These are phyloP conservation scores for Pseudocercospora fijiensis DNA, from an alignment of 2,329 filamentous ascomycete genomes.

Conservation along the genomic window DNA sequence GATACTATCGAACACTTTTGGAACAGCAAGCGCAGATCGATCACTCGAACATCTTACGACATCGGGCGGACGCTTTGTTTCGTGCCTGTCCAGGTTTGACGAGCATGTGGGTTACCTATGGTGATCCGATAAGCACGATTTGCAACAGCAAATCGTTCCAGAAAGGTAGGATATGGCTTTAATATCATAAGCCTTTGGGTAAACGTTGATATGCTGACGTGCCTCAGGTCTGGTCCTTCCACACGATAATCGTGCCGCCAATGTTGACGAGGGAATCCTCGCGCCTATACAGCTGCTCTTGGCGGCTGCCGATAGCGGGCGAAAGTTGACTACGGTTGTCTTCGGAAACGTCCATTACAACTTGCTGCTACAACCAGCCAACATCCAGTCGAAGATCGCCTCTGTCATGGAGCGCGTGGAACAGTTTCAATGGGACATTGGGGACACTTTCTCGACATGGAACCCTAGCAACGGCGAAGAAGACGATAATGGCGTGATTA, in stretches of 20 bases:
- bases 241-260: not conserved
- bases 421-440: not conserved
- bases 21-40: not conserved
- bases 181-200: no score
- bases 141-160: not conserved
- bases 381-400: not conserved
- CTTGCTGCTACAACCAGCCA: not conserved
- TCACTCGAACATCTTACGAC: not conserved
- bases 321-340: not conserved
- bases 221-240: not conserved
- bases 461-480: no score
- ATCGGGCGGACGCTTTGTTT: not conserved
- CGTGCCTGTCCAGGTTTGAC: not conserved
- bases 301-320: not conserved
- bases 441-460: not conserved
- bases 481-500: not conserved
- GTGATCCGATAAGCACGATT: not conserved
- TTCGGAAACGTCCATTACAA: not conserved
- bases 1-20: not conserved
- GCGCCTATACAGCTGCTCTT: not conserved
- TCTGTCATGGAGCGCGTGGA: not conserved
- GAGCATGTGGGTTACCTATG: not conserved
- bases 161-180: not conserved
- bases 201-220: no score
- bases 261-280: not conserved